Percentiles rank a stretch among this genome's conserved stretches.
phyloP scores from a whole-genome alignment of 176 grass and related monocot genomes.

The Cocos nucifera region DNA sequence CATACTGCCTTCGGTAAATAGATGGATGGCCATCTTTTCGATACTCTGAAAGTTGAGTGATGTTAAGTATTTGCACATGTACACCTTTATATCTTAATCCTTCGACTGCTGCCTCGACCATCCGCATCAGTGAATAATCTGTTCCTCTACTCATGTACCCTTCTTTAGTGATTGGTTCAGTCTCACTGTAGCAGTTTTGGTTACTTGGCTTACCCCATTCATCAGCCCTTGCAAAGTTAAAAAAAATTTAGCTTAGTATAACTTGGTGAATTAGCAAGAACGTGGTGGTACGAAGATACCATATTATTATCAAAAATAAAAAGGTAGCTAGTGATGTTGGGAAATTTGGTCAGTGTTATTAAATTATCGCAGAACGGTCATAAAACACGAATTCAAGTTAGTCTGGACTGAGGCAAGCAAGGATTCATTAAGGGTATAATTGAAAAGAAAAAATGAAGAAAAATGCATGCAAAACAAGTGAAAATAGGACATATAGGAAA shows the following conservation, averaged over 20 bases:
- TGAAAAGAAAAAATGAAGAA: no score
- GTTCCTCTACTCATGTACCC: constrained; percentile 31
- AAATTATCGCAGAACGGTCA: no score
- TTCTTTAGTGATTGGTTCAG: constrained; percentile 31
- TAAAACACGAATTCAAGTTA: no score
- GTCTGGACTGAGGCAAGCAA: no score
- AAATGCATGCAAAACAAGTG: no score
- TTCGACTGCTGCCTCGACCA: constrained; percentile 15
- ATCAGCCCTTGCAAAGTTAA: constrained; percentile 28
- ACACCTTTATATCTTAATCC: constrained; percentile 35
- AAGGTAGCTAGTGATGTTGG: no score
- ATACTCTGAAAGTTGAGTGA: constrained; percentile 58
- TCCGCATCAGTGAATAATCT: constrained; percentile 53
- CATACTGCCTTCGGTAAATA: constrained; percentile 34
- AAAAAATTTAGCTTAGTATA: background rate
- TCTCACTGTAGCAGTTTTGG: constrained; percentile 52
- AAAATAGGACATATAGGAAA: no score
- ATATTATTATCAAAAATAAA: no score
- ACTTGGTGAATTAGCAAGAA: no score
- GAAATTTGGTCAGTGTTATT: no score
- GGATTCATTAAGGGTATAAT: no score
- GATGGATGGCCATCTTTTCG: constrained; percentile 64
- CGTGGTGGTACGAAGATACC: no score
- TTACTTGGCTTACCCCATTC: constrained; percentile 46
- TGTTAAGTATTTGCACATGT: constrained; percentile 54